Percentiles rank a stretch among this genome's conserved stretches.
These are phyloP conservation scores for Botrytis squamosa DNA, from an alignment of 2,329 filamentous ascomycete species.

Conservation along the genomic window DNA sequence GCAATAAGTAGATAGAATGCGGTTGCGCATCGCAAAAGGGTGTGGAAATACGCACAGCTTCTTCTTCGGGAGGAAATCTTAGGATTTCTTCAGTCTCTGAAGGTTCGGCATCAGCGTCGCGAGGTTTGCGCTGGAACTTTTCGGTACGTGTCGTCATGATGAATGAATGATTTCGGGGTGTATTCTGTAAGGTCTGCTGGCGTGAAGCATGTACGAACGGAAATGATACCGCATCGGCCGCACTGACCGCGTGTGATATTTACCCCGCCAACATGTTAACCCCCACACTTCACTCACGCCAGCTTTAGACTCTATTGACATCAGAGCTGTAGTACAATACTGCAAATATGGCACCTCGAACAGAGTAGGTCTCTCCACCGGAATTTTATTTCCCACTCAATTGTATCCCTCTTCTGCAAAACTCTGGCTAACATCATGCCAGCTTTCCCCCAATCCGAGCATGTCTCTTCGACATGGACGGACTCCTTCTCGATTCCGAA, in stretches of 20 bases:
- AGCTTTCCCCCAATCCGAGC: constrained; percentile 77
- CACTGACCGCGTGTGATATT: neutral
- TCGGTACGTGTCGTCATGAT: constrained; percentile 38
- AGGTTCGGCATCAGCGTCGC: constrained; percentile 27
- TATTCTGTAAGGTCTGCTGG: constrained; percentile 19
- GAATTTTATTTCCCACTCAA: neutral
- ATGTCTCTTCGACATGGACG: constrained; percentile 98
- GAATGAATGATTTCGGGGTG: constrained; percentile 15
- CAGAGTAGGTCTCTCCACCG: constrained; percentile 26
- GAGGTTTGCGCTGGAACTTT: constrained; percentile 37
- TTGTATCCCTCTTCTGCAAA: neutral
- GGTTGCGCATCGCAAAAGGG: neutral
- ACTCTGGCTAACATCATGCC: neutral
- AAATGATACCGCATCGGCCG: constrained; percentile 10
- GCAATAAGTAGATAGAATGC: neutral
- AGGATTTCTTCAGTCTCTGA: constrained; percentile 35
- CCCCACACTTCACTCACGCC: constrained; percentile 16
- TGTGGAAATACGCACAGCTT: constrained; percentile 40
- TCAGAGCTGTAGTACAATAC: neutral
- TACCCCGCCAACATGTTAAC: constrained; percentile 17
- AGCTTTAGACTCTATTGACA: neutral
- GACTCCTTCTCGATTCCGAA: constrained; percentile 89
- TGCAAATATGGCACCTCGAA: constrained; percentile 25
- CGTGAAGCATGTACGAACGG: constrained; percentile 17
- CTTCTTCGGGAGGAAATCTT: constrained; percentile 45